Evolutionary conservation across 345 rosid genomes (phyloP).

Genomic region (Eucalyptus lansdowneana): DNA sequence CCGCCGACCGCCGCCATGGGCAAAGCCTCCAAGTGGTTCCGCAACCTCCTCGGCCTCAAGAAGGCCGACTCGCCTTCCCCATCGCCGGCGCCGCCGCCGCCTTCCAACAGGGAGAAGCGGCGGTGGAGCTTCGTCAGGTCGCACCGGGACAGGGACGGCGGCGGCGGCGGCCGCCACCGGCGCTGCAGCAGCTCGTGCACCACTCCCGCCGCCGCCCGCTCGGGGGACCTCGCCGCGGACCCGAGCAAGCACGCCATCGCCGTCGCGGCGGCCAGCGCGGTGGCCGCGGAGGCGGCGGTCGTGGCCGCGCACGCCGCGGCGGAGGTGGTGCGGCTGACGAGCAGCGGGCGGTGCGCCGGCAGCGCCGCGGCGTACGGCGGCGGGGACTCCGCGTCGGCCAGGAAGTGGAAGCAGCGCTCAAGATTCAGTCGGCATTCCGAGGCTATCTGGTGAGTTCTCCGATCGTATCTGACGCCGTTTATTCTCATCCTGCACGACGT

Average conservation of each 20-base stretch:
- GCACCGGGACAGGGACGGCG: constrained; percentile 23
- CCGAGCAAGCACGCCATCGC: constrained; percentile 48
- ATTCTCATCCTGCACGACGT: background rate
- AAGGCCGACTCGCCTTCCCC: constrained; percentile 25
- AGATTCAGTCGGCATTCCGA: constrained; percentile 78
- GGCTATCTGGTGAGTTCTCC: constrained; percentile 65
- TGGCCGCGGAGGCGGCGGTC: constrained; percentile 70
- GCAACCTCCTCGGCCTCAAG: constrained; percentile 53
- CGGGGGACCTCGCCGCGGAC: background rate
- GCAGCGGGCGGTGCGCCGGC: constrained; percentile 47
- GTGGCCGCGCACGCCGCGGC: constrained; percentile 78
- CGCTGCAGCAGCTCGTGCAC: background rate
- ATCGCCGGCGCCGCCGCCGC: background rate
- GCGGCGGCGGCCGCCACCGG: background rate
- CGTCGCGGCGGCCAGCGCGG: constrained; percentile 76
- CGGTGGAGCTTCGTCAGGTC: constrained; percentile 87
- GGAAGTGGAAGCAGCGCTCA: constrained; percentile 45
- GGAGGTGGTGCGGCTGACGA: constrained; percentile 56
- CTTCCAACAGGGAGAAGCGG: constrained; percentile 35
- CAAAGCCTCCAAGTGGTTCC: constrained; percentile 76
- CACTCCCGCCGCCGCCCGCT: constrained; percentile 5
- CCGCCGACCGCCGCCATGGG: constrained; percentile 31
- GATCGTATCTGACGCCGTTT: background rate
- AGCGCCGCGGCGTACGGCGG: constrained; percentile 9
- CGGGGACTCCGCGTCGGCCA: background rate